Conservation (phyloP, 208 protist genomes). For the Wallacemonas sp. region DNA sequence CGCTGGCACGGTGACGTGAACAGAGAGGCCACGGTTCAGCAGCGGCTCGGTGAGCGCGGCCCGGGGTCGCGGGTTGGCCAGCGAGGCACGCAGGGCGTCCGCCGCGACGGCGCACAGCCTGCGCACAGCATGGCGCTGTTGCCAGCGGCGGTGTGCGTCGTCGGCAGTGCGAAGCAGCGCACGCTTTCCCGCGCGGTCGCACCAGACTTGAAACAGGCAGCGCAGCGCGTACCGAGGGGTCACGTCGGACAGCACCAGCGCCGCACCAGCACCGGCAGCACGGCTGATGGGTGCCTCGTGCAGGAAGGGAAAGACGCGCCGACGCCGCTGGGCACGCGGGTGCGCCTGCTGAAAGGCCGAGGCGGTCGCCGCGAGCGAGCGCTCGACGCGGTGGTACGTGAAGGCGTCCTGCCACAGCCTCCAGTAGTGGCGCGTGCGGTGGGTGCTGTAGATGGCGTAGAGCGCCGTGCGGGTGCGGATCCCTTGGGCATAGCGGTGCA, state of each 20-base stretch:
- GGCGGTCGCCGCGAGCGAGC: not conserved
- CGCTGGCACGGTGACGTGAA: constrained; percentile 1
- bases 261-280: not conserved
- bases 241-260: not conserved
- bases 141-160: not conserved
- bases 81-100: not conserved
- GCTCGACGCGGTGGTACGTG: constrained; percentile 13
- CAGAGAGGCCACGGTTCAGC: not conserved
- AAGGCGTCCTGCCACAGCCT: constrained; percentile 13
- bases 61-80: not conserved
- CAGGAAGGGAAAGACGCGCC: too few species aligned
- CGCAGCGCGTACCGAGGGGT: constrained; percentile 1
- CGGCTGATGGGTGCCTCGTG: too few species aligned
- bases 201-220: not conserved
- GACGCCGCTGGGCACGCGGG: not conserved
- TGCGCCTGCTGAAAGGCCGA: constrained; percentile 2
- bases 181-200: not conserved
- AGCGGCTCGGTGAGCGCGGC: not conserved
- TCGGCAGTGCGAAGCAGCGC: not conserved
- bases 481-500: constrained; percentile 18
- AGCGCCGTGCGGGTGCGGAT: constrained; percentile 23
- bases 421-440: constrained; percentile 4
- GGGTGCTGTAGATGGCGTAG: not conserved
- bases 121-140: not conserved
- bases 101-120: not conserved